phyloP scores from a whole-genome alignment of 257 asterid genomes.

The Solanum boliviense region DNA sequence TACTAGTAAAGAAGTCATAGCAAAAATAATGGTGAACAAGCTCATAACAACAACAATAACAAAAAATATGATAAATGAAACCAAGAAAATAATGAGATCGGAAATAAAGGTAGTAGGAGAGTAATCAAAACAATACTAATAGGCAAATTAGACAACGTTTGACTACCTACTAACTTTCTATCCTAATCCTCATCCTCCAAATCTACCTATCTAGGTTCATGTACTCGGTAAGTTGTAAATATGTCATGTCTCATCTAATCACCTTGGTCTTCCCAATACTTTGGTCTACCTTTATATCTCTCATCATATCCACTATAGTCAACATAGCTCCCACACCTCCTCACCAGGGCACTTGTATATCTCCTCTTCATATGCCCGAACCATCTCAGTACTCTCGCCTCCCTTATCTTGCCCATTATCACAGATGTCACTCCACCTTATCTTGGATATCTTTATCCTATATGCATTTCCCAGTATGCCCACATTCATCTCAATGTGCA shows the following conservation, averaged over 20 bases:
- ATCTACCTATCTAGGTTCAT: not conserved
- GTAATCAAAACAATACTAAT: too few species aligned
- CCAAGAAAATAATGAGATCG: not conserved
- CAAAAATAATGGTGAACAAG: not conserved
- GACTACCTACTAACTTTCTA: too few species aligned
- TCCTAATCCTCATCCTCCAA: not conserved
- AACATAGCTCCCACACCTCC: not conserved
- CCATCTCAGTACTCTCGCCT: not conserved
- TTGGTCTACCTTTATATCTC: not conserved
- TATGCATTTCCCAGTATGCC: too few species aligned
- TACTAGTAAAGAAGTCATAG: not conserved
- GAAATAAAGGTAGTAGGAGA: not conserved
- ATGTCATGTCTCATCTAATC: not conserved
- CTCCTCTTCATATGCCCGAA: not conserved
- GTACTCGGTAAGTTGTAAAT: fast-evolving
- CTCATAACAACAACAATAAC: too few species aligned
- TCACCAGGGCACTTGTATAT: not conserved
- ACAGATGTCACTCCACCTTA: not conserved
- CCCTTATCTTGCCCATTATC: not conserved
- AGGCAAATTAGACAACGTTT: too few species aligned
- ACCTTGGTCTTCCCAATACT: too few species aligned
- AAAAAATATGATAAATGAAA: too few species aligned
- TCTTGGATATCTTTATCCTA: too few species aligned
- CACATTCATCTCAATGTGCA: too few species aligned
- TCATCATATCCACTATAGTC: not conserved